Evolutionary conservation across 139 green algal species (phyloP), one percentile per base, ranked within the genome.

Genomic region (Ostreobium quekettii): DNA sequence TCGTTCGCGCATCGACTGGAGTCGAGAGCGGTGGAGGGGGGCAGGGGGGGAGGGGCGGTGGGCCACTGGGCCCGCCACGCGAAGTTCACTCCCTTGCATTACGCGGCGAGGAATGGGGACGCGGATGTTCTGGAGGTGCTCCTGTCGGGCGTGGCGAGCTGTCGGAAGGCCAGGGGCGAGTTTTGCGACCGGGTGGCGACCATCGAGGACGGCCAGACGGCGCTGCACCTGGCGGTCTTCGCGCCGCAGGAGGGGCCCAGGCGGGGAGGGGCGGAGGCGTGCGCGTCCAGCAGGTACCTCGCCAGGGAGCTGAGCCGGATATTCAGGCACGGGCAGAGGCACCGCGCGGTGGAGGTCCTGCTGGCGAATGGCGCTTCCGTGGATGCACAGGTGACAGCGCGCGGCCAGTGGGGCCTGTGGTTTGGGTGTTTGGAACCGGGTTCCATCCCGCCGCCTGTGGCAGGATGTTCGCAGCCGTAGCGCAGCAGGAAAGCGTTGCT

Each of bases 141-240:
- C 8, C 28, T 63, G n/a, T 7, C n/a, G 8, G n/a, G 7, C 7
- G 26, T 63, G 56, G 28, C 28, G 28, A 31, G n/a, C n/a, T 26
- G 42, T 19, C 11, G 19, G 15, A 53, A 11, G 15, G 42, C 19
- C 15, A 53, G 19, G 42, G 11, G 42, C 19, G 15, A 19, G 42
- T 19, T 53, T 26, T 53, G 42, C 42, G 19, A 53, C 19, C 42
- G 19, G 19, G 42, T 53, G 15, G 19, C 42, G 42, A 38, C 7
- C 28, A 38, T 33, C n/a, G 56, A 22, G 26, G 56, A 63, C 26
- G n/a, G 28, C n/a, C 56, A 28, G 56, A 63, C 56, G 26, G 8
- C 56, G 26, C 28, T 63, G 56, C 56, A 63, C 56, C 28, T 63
- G 56, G 56, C 56, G 7, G 56, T 63, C 8, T 63, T 28, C 56